phyloP scores from a whole-genome alignment of 306 rosid species.

The Cucurbita moschata region DNA sequence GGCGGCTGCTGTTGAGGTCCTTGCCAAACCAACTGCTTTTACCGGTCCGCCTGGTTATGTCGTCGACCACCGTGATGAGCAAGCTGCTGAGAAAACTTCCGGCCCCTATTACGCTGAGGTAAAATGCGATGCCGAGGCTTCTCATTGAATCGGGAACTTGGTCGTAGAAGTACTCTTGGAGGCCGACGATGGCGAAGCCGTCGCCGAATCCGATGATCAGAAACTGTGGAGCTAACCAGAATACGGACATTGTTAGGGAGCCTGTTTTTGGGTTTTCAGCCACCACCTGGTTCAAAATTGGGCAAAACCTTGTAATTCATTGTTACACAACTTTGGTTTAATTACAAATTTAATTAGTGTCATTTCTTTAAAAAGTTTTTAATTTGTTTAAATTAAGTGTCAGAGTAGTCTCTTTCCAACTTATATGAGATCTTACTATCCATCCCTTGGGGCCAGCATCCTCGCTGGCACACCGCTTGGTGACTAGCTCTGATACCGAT shows the following conservation, averaged over 20 bases:
- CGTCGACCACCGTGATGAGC: conserved; percentile 50
- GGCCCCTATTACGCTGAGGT: conserved; percentile 30
- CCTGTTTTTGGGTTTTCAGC: conserved; percentile 8
- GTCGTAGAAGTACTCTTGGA: conserved; percentile 52
- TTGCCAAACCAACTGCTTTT: conserved; percentile 61
- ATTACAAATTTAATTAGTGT: neutral
- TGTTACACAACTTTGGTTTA: neutral
- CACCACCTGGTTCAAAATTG: neutral
- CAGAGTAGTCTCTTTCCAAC: too few relatives aligned
- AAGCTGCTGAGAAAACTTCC: conserved; percentile 64
- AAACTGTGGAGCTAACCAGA: conserved; percentile 53
- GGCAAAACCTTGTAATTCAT: neutral
- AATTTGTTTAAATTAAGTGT: too few relatives aligned
- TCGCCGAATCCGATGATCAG: conserved; percentile 40
- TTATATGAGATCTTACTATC: too few relatives aligned
- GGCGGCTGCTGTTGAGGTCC: conserved; percentile 54
- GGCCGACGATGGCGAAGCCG: conserved; percentile 56
- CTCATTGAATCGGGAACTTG: conserved; percentile 37
- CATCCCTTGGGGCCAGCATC: too few relatives aligned
- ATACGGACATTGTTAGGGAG: conserved; percentile 25
- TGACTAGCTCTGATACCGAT: too few relatives aligned
- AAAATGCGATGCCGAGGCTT: conserved; percentile 11
- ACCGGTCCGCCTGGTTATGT: conserved; percentile 30
- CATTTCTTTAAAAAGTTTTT: too few relatives aligned
- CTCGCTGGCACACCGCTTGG: too few relatives aligned